Conservation (phyloP, 2,329 filamentous ascomycete genomes). For the Ophioceras dolichostomum region DNA sequence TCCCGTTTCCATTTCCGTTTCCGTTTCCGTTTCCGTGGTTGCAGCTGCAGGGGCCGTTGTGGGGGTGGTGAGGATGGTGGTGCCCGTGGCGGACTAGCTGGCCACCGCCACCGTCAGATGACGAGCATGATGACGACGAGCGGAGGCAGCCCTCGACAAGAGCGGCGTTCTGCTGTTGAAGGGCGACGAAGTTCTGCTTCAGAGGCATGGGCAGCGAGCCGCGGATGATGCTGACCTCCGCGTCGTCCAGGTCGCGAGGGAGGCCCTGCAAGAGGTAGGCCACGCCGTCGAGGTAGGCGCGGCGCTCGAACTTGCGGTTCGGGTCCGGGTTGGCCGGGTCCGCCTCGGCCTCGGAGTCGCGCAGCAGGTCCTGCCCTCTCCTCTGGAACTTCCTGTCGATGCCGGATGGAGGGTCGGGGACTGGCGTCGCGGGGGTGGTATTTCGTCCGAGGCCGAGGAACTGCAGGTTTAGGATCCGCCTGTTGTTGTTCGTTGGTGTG, state of each 20-base stretch:
- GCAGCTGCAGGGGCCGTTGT: too few species aligned
- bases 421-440: neutral
- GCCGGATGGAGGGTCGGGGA: neutral
- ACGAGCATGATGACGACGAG: too few species aligned
- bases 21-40: neutral
- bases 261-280: constrained; percentile 50
- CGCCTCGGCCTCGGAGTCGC: constrained; percentile 2
- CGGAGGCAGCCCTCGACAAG: too few species aligned
- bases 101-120: too few species aligned
- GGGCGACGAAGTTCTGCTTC: neutral
- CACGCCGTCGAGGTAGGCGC: constrained; percentile 50
- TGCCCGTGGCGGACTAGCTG: too few species aligned
- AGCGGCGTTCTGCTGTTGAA: neutral
- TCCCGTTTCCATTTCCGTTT: neutral
- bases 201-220: constrained; percentile 30
- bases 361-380: constrained; percentile 1
- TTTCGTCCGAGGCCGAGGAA: constrained; percentile 1
- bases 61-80: neutral
- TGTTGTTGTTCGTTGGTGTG: too few species aligned
- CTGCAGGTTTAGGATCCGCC: neutral
- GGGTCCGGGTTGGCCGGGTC: constrained; percentile 1
- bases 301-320: constrained; percentile 30
- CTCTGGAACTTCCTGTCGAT: constrained; percentile 3
- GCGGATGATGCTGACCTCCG: constrained; percentile 38
- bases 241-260: constrained; percentile 39